These are phyloP conservation scores for Podospora tetraspora DNA, from an alignment of 495 filamentous ascomycete genomes.

Conservation along the genomic window DNA sequence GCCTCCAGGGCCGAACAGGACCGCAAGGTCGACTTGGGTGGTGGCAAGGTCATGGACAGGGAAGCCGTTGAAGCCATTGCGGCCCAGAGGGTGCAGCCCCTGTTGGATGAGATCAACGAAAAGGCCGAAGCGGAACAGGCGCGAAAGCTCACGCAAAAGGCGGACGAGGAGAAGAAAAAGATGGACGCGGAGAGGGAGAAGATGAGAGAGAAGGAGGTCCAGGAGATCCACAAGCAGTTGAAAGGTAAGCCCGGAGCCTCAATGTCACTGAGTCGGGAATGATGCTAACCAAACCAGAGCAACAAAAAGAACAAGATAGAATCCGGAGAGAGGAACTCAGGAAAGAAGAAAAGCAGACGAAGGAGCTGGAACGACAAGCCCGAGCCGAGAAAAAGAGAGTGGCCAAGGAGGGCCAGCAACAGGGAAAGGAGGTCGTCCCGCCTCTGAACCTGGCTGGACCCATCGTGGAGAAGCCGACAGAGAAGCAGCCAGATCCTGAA, in stretches of 20 bases:
- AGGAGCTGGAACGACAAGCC: constrained; percentile 48
- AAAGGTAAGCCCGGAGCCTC: constrained; percentile 30
- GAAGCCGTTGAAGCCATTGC: constrained; percentile 78
- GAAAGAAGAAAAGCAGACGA: constrained; percentile 50
- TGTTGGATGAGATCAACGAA: constrained; percentile 83
- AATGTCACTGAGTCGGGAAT: not conserved
- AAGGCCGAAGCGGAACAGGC: constrained; percentile 63
- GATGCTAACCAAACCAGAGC: constrained; percentile 30
- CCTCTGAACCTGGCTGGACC: not conserved
- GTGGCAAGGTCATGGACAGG: constrained; percentile 72
- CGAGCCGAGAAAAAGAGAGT: constrained; percentile 45
- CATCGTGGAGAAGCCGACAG: constrained; percentile 1
- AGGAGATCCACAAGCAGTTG: constrained; percentile 39
- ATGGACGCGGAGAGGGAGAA: constrained; percentile 42
- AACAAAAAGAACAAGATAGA: constrained; percentile 49
- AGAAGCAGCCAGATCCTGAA: not conserved
- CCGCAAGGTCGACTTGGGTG: constrained; percentile 73
- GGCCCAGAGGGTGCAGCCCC: constrained; percentile 71
- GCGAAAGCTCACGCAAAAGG: constrained; percentile 48
- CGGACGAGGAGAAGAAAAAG: constrained; percentile 45
- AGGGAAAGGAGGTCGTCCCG: constrained; percentile 15
- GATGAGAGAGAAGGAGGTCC: constrained; percentile 41
- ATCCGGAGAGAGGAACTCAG: constrained; percentile 47
- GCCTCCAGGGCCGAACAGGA: constrained; percentile 39
- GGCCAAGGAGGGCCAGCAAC: constrained; percentile 40